Conservation (phyloP, 306 rosid species). For the Canavalia gladiata region DNA sequence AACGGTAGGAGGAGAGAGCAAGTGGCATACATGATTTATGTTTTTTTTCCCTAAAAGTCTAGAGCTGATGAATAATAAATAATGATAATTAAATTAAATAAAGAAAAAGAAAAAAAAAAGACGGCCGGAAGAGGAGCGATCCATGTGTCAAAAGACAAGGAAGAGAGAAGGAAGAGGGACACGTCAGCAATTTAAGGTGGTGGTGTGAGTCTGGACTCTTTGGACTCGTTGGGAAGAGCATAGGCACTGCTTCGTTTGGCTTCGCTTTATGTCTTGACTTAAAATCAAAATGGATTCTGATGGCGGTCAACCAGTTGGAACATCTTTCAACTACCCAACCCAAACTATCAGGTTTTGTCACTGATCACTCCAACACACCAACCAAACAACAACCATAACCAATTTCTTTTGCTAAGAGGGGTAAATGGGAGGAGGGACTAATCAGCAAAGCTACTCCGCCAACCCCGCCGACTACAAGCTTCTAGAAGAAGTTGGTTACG, state of each 20-base stretch:
- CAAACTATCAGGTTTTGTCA: too few species aligned
- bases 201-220: too few species aligned
- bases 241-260: too few species aligned
- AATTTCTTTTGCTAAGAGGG: too few species aligned
- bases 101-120: too few species aligned
- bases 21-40: not conserved
- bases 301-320: not conserved
- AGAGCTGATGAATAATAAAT: too few species aligned
- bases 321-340: not conserved
- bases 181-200: not conserved
- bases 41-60: too few species aligned
- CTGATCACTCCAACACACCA: too few species aligned
- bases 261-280: not conserved
- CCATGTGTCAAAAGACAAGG: not conserved
- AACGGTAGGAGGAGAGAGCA: not conserved
- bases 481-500: constrained; percentile 84
- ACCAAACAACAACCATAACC: too few species aligned
- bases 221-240: too few species aligned
- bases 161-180: not conserved
- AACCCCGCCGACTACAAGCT: constrained; percentile 73
- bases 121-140: not conserved
- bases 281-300: not conserved
- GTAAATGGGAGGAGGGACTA: not conserved
- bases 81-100: too few species aligned
- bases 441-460: constrained; percentile 49